Base-by-base conservation (phyloP, 2,329 filamentous ascomycete genomes). In the Penicillium paneum region DNA sequence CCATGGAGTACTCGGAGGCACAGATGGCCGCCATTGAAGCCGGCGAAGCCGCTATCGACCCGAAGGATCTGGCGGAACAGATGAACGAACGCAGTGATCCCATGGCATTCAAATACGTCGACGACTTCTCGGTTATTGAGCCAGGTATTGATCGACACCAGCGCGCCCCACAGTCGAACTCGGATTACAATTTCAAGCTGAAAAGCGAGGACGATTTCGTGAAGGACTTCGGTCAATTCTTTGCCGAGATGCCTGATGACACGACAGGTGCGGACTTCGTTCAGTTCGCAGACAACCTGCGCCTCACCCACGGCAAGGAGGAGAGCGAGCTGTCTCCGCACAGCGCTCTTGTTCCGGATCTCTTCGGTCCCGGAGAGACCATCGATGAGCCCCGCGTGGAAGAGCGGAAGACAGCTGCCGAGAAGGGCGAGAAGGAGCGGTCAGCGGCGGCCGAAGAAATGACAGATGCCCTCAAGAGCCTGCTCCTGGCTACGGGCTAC, bases 1-100 rank as follows among this genome's bases (percentile, higher is more conserved):
- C 75, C 55, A 76, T 83, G 67, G 83, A 82, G 64, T 97, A 96
- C 78, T 89, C 90, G 0, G 81, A 86, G 15, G 84, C 88, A 70
- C 93, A 97, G 77, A 80, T 95, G 64, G 85, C 84, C 52, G 90
- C 91, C 54, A 85, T 97, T 69, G 81, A 89, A 74, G 88, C 89
- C 44, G 91, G 88, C 65, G 92, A 97, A 75, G 77, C 82, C 57
- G 84, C 88, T 62, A 86, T 97, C 70, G 81, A 88, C 68, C 78
- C 87, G 10, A 79, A 85, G 61, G 90, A 97, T 73, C 71, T 97
- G 69, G 80, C 87, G 39, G 79, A 84, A 32, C 88, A 94, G 75
- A 89, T 87, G 61, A 81, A 84, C 40, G 73, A 89, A 64, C 86
- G 91, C 57, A 81, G 78, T 51, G 91, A 96, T 70, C 81, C 85